Base-by-base conservation (phyloP, 768 basidiomycete species). In the Amanita fuliginea region DNA sequence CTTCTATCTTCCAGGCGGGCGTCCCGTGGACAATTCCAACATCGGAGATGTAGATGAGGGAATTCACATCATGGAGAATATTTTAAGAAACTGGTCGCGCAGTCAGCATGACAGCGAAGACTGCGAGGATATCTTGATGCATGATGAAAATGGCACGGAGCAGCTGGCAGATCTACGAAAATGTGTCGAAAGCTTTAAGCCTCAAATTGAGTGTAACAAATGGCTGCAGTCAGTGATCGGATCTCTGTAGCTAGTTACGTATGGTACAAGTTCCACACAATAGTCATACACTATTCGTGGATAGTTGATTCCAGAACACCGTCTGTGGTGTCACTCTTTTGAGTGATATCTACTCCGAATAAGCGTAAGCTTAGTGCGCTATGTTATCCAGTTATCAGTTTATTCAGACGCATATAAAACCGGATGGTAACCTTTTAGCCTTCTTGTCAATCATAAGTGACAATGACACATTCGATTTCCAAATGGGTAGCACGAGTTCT, bases 361-460 rank as follows among this genome's bases (percentile, higher is more conserved):
- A 94, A 69, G 2, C 93, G 82, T 42, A 92, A 67, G 51, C 89
- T 92, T 53, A 98, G 68, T 1, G 91, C 92, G 59, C 94, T 97
- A 53, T 3, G 46, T 7, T 51, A 46, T 10, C 34, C 46, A 21
- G 41, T 21, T 11, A 45, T 43, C 35, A 46, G 33, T 26, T 52
- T 30, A 45, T 36, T 16, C 9, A 39, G 33, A 21, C n/a, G 45
- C 10, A 6, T 18, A n/a, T 22, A 24, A 3, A 16, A 13, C 10
- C 13, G 14, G 8, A 30, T 28, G 62, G 70, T 9, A 39, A 91
- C 94, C 86, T 90, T 67, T 98, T 98, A 21, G 92, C 89, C 60
- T 87, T 87, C 65, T 98, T 99, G 67, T 98, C 93, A 47, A 96
- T 81, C 91, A 98, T 92, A 51, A 98, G 71, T 0, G 85, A 80